A percentile compares a stretch with the other conserved stretches of the same genome.
Conservation (phyloP, 2,329 filamentous ascomycete genomes). For the Mycogone perniciosa region DNA sequence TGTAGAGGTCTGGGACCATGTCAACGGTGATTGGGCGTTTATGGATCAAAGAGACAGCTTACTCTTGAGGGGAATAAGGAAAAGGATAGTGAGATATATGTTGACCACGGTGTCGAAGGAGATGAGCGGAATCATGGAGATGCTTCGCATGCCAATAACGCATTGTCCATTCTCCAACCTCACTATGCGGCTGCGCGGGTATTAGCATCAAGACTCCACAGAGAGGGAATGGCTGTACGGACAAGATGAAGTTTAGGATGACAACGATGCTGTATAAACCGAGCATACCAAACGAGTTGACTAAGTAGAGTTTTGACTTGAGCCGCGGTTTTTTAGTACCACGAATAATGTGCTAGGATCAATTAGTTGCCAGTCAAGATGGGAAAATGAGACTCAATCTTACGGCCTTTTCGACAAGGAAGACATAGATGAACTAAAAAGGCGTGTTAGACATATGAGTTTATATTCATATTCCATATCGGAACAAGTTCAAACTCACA, state of each 20-base stretch:
- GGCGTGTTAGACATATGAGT: neutral
- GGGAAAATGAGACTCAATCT: constrained; percentile 19
- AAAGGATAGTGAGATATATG: constrained; percentile 57
- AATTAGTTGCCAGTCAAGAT: neutral
- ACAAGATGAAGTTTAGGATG: constrained; percentile 56
- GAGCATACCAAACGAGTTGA: constrained; percentile 54
- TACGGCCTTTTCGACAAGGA: constrained; percentile 58
- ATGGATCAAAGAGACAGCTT: constrained; percentile 17
- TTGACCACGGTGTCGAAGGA: constrained; percentile 55
- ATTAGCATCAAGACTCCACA: neutral
- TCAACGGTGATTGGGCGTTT: neutral
- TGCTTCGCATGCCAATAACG: constrained; percentile 54
- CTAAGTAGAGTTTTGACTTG: constrained; percentile 51
- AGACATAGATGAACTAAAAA: constrained; percentile 53
- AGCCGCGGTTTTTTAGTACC: constrained; percentile 44
- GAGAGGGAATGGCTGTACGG: constrained; percentile 20
- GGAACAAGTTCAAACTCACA: constrained; percentile 17
- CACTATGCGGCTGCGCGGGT: constrained; percentile 45
- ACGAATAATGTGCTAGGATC: constrained; percentile 48
- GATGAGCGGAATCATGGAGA: constrained; percentile 56
- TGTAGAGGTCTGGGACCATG: constrained; percentile 41
- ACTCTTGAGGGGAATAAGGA: constrained; percentile 55
- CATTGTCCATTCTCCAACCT: constrained; percentile 50
- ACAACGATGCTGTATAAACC: constrained; percentile 42
- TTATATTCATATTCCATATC: neutral